Base-by-base conservation (phyloP, 2,329 filamentous ascomycete species). In the Hypoxylon sp. region DNA sequence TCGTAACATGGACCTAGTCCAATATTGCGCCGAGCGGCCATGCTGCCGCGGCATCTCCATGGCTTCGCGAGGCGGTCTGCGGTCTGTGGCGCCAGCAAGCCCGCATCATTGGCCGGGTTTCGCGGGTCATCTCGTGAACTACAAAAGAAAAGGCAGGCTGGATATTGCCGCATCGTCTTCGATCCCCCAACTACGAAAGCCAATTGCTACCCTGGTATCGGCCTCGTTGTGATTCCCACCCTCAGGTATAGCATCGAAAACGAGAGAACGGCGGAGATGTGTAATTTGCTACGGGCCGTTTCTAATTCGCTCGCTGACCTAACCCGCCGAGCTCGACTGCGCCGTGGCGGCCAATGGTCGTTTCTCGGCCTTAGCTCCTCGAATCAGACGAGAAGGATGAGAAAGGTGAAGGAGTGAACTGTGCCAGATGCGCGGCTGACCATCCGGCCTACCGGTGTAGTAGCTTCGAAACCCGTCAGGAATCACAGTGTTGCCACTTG, bases 401-500 rank as follows among this genome's bases (percentile, higher is more conserved):
- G 48, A 43, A 38, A 54, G 47, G 35, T 53, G 41, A 31, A 48
- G 49, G 31, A 56, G 24, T 48, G 48, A 53, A 60, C 48, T 57
- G 41, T 35, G 18, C 40, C 18, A 49, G 46, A 55, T 62, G 51
- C 55, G 55, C 55, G 58, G 61, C 61, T 64, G 61, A 64, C 55
- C 61, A 62, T 54, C 46, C 42, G 15, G 29, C 29, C 11, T 11
- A 6, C 29, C 11, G 29, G 48, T 29, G 50, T 46, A 31, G 49
- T 56, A 48, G 41, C 45, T 47, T 46, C 54, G 49, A 46, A 55
- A 59, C 48, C 47, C 46, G 15, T 37, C 11, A 48, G 55, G 55
- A 55, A 64, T 57, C 50, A 51, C n/a, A 21, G 54, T 58, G 58
- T 58, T 61, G 54, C 58, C 54, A 58, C 55, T 35, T 33, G 58